Evolutionary conservation across 805 yeast species (phyloP).

Genomic region (Citeromyces matritensis): DNA sequence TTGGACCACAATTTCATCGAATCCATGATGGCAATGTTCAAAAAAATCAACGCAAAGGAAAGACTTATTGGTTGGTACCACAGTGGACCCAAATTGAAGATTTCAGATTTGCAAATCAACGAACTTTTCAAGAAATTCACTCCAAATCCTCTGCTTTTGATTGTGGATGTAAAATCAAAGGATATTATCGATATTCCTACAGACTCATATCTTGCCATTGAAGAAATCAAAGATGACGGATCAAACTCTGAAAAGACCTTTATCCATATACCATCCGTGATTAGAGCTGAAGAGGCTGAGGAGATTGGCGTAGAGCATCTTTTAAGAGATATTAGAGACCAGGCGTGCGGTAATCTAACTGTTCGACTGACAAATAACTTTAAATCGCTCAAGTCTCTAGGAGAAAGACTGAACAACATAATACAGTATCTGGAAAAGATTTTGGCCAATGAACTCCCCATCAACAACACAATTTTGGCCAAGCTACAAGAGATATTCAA

Average conservation of each 20-base stretch:
- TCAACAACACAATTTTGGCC: constrained; percentile 82
- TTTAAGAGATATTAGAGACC: constrained; percentile 87
- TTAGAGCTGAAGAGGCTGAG: constrained; percentile 98
- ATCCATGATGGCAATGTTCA: constrained; percentile 95
- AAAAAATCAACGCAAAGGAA: constrained; percentile 94
- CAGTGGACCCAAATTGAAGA: constrained; percentile 84
- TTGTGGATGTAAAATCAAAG: constrained; percentile 82
- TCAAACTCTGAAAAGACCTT: constrained; percentile 85
- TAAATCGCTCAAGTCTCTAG: constrained; percentile 76
- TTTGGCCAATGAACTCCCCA: constrained; percentile 55
- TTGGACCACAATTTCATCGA: constrained; percentile 93
- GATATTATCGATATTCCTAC: constrained; percentile 82
- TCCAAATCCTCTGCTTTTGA: constrained; percentile 65
- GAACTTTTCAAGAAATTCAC: constrained; percentile 79
- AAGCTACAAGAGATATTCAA: constrained; percentile 92
- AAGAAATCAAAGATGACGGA: constrained; percentile 94
- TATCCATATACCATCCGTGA: constrained; percentile 80
- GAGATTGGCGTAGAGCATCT: constrained; percentile 98
- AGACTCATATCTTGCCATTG: constrained; percentile 85
- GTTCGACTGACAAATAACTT: constrained; percentile 80
- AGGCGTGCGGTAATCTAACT: constrained; percentile 88
- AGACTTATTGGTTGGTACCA: constrained; percentile 98
- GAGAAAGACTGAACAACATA: constrained; percentile 64
- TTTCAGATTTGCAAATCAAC: constrained; percentile 83
- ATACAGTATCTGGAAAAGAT: constrained; percentile 68